Evolutionary conservation across 2,329 filamentous ascomycete species (phyloP).

Genomic region (Colletotrichum cuscutae): DNA sequence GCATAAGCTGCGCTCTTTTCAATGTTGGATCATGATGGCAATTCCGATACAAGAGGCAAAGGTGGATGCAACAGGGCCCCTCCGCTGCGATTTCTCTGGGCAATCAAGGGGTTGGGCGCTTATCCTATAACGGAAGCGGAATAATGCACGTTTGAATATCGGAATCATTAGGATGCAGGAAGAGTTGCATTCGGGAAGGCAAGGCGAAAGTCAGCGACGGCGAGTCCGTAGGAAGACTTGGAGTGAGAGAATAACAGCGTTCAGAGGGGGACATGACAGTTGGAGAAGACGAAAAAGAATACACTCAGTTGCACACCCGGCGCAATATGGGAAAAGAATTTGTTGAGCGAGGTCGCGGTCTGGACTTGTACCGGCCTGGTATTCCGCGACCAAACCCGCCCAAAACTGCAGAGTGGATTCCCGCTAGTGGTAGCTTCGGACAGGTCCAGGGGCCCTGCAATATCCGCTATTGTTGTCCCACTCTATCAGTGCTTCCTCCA

Average conservation of each 20-base stretch:
- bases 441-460: constrained; percentile 24
- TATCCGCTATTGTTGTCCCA: constrained; percentile 32
- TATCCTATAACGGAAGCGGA: constrained; percentile 8
- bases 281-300: neutral
- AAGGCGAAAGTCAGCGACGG: constrained; percentile 9
- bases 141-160: constrained; percentile 8
- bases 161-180: constrained; percentile 21
- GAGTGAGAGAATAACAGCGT: neutral
- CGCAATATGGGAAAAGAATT: constrained; percentile 34
- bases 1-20: neutral
- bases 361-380: constrained; percentile 34
- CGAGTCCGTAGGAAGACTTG: constrained; percentile 11
- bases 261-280: neutral
- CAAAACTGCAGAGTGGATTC: constrained; percentile 25
- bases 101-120: neutral
- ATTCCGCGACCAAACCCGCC: constrained; percentile 17
- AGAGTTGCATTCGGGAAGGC: constrained; percentile 23
- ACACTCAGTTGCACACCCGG: neutral
- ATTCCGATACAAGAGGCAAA: constrained; percentile 16
- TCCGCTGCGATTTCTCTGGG: neutral
- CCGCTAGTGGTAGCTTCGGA: constrained; percentile 28
- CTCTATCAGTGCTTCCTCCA: constrained; percentile 10
- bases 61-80: neutral
- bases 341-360: constrained; percentile 29
- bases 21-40: constrained; percentile 11